Evolutionary conservation across 202 grass and related monocot genomes (phyloP).

Genomic region (Miscanthus sacchariflorus): DNA sequence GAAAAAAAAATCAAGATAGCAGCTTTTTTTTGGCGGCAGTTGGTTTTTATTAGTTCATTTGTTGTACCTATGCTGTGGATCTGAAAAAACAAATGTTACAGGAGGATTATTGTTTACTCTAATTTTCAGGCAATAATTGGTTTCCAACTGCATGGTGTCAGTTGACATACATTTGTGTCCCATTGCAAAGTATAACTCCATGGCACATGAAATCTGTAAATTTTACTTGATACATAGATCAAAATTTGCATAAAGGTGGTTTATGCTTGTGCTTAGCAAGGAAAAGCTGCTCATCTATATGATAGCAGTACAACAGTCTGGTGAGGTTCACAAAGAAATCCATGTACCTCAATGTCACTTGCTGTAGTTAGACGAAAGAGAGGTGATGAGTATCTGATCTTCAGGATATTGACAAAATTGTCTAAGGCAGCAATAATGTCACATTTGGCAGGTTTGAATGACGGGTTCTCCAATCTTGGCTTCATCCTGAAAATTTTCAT

Average conservation of each 20-base stretch:
- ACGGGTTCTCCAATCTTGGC: slow-evolving; percentile 78
- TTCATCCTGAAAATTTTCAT: slow-evolving; percentile 63
- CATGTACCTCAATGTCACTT: slow-evolving; percentile 68
- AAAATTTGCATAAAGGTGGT: neutral
- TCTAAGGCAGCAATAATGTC: slow-evolving; percentile 70
- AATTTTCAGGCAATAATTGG: slow-evolving; percentile 9
- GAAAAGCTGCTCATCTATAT: neutral
- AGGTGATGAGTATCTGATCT: slow-evolving; percentile 90
- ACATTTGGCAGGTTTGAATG: slow-evolving; percentile 70
- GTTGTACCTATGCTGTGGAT: neutral
- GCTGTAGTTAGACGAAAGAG: slow-evolving; percentile 76
- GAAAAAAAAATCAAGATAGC: neutral
- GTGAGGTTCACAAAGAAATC: slow-evolving; percentile 34
- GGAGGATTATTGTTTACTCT: slow-evolving; percentile 7
- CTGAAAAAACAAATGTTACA: neutral
- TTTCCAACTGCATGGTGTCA: neutral
- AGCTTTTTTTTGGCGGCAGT: neutral
- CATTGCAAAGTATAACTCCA: neutral
- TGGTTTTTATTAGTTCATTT: neutral
- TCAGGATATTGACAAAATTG: slow-evolving; percentile 72
- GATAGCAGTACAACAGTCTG: neutral
- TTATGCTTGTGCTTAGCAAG: neutral
- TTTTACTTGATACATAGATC: slow-evolving; percentile 14
- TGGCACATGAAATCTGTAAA: neutral
- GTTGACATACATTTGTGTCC: neutral